Evolutionary conservation across 176 grass and related monocot species (phyloP), one percentile per base, ranked within the genome.

Genomic region (Phragmites australis): DNA sequence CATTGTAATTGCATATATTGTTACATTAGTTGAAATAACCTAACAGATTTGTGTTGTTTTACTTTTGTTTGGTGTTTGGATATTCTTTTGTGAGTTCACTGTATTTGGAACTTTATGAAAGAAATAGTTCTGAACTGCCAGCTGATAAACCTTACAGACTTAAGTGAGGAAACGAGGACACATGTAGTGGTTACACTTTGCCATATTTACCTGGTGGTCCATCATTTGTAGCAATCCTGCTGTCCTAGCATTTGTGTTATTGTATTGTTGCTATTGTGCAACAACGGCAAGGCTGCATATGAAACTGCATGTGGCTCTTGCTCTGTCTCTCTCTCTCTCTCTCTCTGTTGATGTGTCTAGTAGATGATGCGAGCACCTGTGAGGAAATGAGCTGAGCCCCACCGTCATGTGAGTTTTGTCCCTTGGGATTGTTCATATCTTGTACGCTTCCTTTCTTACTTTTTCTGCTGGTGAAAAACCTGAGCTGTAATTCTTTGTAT

Each of bases 271-370:
- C 34, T 37, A 37, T 52, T 51, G 58, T 21, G 46, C 23, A 77
- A 41, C 12, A 45, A 54, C 2, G 65, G 44, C 65, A 82, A 77
- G 79, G 75, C 26, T 77, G 72, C 65, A 42, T 63, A 22, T 77
- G 50, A 64, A 77, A 55, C 52, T 27, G 61, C 79, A 82, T 63
- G 70, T 57, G 61, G 71, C 52, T 67, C 42, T 25, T 77, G 37
- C 47, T 64, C 54, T 82, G 54, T 87, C 79, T 82, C 53, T 31
- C 70, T 72, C 64, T 87, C 79, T 82, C 53, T 31, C 70, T 72
- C 64, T 76, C 53, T 60, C 23, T 59, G 63, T 45, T 77, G 55
- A 39, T 80, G 39, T 80, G 39, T 86, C 47, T 67, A 59, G 68
- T 65, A 45, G 77, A 81, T 64, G 65, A 81, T 58, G 63, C 59